Evolutionary conservation across 768 basidiomycete genomes (phyloP).

Genomic region (Boletus sp.): DNA sequence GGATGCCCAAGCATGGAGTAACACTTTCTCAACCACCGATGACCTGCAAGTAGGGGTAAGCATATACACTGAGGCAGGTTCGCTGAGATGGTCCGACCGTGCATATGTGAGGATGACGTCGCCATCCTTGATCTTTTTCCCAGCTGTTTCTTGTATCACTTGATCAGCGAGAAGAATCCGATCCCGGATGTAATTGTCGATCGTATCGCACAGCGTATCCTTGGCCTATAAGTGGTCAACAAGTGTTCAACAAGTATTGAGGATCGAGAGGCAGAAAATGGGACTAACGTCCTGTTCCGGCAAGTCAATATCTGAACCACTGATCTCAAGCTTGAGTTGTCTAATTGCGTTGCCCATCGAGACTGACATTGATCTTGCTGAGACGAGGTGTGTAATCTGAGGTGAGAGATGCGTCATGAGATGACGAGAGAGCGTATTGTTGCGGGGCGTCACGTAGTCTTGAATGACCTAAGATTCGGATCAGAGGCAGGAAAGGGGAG

Average conservation of each 20-base stretch:
- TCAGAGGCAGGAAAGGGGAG: constrained; percentile 2
- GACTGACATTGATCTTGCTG: constrained; percentile 86
- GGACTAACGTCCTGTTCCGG: constrained; percentile 88
- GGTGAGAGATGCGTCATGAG: constrained; percentile 90
- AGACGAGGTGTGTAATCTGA: constrained; percentile 87
- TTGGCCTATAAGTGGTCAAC: constrained; percentile 64
- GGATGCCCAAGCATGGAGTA: constrained; percentile 71
- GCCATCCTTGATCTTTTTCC: constrained; percentile 91
- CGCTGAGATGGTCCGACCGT: constrained; percentile 47
- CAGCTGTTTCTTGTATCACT: constrained; percentile 86
- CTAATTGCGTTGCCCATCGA: constrained; percentile 95
- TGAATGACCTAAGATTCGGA: constrained; percentile 67
- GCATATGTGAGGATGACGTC: constrained; percentile 94
- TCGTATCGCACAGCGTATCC: constrained; percentile 74
- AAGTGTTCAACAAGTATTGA: not conserved
- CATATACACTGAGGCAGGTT: not conserved
- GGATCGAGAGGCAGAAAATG: not conserved
- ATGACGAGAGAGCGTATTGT: constrained; percentile 86
- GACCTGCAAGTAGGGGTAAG: constrained; percentile 52
- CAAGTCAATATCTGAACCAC: constrained; percentile 86
- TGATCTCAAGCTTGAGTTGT: constrained; percentile 94
- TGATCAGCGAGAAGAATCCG: constrained; percentile 91
- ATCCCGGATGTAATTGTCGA: constrained; percentile 92
- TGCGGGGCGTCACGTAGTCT: constrained; percentile 83
- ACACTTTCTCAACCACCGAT: constrained; percentile 88